Percentiles rank a stretch among this genome's conserved stretches.
Conservation (phyloP, 768 basidiomycete species). For the Tricholoma saponaceum region DNA sequence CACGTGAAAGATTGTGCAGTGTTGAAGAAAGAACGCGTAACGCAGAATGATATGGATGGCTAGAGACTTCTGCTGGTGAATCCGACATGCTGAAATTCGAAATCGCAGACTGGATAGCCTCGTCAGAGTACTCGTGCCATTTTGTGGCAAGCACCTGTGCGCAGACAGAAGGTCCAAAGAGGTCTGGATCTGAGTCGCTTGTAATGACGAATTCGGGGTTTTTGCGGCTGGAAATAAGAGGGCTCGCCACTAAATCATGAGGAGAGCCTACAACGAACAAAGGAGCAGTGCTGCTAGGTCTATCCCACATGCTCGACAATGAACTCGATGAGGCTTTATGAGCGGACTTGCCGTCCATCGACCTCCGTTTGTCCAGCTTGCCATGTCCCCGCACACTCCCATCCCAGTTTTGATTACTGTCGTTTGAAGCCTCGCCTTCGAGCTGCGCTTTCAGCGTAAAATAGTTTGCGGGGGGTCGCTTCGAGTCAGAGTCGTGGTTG, state of each 20-base stretch:
- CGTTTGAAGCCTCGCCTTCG: constrained; percentile 37
- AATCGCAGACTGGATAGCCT: constrained; percentile 63
- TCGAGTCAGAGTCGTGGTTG: constrained; percentile 25
- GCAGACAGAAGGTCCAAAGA: constrained; percentile 27
- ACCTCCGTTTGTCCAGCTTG: constrained; percentile 32
- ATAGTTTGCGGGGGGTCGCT: constrained; percentile 44
- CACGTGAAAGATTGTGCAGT: constrained; percentile 52
- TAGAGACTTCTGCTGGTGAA: constrained; percentile 40
- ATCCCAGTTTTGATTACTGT: constrained; percentile 30
- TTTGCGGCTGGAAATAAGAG: constrained; percentile 10
- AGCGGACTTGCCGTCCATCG: constrained; percentile 13
- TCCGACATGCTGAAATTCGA: constrained; percentile 42
- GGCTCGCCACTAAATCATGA: constrained; percentile 20
- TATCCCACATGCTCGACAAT: constrained; percentile 39
- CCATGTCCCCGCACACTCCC: constrained; percentile 56
- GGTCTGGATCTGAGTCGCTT: constrained; percentile 30
- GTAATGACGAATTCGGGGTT: constrained; percentile 30
- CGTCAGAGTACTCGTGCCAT: constrained; percentile 80
- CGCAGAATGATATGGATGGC: constrained; percentile 62
- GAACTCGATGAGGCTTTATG: constrained; percentile 29
- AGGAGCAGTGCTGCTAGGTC: constrained; percentile 23
- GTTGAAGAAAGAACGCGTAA: constrained; percentile 70
- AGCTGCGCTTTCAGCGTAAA: constrained; percentile 60
- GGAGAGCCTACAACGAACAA: constrained; percentile 42
- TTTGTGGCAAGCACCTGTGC: constrained; percentile 56